A percentile compares a stretch with the other conserved stretches of the same genome.
Conservation (phyloP, 352 stramenopile species). For the Saprolegnia parasitica region DNA sequence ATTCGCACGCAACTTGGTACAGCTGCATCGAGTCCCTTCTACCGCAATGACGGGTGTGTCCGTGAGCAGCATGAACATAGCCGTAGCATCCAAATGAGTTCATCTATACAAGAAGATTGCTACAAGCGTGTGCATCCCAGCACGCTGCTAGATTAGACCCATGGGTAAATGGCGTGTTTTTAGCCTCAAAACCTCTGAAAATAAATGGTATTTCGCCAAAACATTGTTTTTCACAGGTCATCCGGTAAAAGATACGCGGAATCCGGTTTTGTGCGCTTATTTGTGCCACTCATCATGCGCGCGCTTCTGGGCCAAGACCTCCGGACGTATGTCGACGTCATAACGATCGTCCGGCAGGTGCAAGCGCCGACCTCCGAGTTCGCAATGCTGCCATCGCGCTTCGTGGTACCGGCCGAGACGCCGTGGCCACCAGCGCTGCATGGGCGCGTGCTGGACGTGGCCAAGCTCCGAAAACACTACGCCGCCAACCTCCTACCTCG, state of each 20-base stretch:
- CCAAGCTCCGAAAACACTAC: conserved; percentile 16
- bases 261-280: neutral
- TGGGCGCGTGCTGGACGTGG: neutral
- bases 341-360: neutral
- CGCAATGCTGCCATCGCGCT: conserved; percentile 13
- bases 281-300: neutral
- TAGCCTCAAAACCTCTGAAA: neutral
- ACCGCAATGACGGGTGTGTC: too few species aligned
- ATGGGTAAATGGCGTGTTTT: neutral
- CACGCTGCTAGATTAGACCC: too few species aligned
- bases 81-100: too few species aligned
- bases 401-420: neutral
- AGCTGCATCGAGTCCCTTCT: too few species aligned
- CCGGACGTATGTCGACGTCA: neutral
- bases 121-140: too few species aligned
- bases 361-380: conserved; percentile 20
- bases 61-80: too few species aligned
- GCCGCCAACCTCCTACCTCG: neutral
- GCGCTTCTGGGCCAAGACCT: neutral
- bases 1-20: too few species aligned
- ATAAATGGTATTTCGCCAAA: too few species aligned
- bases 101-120: too few species aligned
- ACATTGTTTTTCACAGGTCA: neutral
- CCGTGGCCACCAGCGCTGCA: conserved; percentile 13
- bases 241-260: conserved; percentile 1